Evolutionary conservation across 768 basidiomycete genomes (phyloP), one percentile per base, ranked within the genome.

Genomic region (Suillus subaureus): DNA sequence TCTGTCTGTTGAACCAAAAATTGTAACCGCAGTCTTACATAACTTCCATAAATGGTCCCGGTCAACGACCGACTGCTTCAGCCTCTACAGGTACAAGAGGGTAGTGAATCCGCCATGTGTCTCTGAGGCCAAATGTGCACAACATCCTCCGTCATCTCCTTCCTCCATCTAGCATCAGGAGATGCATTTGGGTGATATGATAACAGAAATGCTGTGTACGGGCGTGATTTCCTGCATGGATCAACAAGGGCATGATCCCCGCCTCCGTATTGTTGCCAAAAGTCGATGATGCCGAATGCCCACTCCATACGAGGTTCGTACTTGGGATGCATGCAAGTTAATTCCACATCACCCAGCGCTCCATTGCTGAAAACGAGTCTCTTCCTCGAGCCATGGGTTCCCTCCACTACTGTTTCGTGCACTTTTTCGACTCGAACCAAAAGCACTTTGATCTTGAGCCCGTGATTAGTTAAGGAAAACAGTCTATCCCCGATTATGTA

Each of bases 151-250:
- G 61, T 42, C n/a, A 33, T 51, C 33, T 62, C 64, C 58, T 64
- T 64, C 21, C 57, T 61, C 64, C 64, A 65, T 37, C 55, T 61
- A 31, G 28, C 31, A 37, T 57, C 55, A 37, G 55, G 35, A 57
- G 55, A 37, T 16, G 35, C 55, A 52, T 43, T 23, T 11, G 33
- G 16, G 37, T 63, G 45, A 23, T 56, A 42, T 13, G 51, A 55
- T 8, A 66, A 35, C 8, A 66, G 54, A 11, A 66, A 62, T 21
- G 65, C 62, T 9, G 65, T 66, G 26, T 39, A 66, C 13, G 54
- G 43, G 43, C 43, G 31, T 1, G 54, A 55, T 51, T 0, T 54
- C 23, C 16, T 66, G 54, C 37, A 37, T 15, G 35, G 31, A 12
- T 52, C 65, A 39, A 66, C 23, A 12, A 49, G 40, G 33, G 42